A percentile compares a stretch with the other conserved stretches of the same genome.
Conservation (phyloP, 352 stramenopile species). For the Phytophthora syringae region DNA sequence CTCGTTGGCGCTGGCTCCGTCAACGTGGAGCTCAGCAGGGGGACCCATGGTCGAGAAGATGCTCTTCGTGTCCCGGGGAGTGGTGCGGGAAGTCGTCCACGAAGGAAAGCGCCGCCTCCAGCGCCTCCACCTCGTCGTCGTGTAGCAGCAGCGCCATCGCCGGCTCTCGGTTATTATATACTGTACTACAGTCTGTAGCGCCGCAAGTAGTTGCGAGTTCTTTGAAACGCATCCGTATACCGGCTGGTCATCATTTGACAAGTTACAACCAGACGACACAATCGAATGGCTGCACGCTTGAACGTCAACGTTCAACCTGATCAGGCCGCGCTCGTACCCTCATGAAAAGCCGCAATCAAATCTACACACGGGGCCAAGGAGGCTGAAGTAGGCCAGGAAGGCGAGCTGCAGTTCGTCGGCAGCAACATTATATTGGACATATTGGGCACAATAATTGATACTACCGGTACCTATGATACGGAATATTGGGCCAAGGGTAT, state of each 20-base stretch:
- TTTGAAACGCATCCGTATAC: conserved; percentile 14
- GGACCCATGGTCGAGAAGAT: neutral
- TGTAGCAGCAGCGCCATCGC: conserved; percentile 29
- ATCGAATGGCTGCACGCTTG: conserved; percentile 20
- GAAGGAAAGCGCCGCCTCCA: conserved; percentile 48
- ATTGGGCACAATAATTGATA: neutral
- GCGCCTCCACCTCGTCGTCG: conserved; percentile 44
- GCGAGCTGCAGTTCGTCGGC: too few species aligned
- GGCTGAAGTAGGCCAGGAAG: neutral
- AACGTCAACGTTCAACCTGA: conserved; percentile 24
- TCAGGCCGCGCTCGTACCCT: neutral
- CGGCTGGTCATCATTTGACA: conserved; percentile 27
- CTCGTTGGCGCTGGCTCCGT: neutral
- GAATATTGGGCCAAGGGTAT: neutral
- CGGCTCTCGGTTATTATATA: too few species aligned
- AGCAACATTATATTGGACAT: neutral
- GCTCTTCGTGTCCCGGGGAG: neutral
- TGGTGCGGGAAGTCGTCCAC: conserved; percentile 36
- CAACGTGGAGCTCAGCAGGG: neutral
- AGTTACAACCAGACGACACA: conserved; percentile 14
- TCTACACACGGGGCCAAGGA: neutral
- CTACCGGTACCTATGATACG: neutral
- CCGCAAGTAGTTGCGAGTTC: conserved; percentile 7
- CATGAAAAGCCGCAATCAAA: conserved; percentile 1
- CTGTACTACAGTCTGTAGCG: too few species aligned